A percentile compares a stretch with the other conserved stretches of the same genome.
Conservation (phyloP, 2,329 filamentous ascomycete genomes). For the Fusarium illudens region DNA sequence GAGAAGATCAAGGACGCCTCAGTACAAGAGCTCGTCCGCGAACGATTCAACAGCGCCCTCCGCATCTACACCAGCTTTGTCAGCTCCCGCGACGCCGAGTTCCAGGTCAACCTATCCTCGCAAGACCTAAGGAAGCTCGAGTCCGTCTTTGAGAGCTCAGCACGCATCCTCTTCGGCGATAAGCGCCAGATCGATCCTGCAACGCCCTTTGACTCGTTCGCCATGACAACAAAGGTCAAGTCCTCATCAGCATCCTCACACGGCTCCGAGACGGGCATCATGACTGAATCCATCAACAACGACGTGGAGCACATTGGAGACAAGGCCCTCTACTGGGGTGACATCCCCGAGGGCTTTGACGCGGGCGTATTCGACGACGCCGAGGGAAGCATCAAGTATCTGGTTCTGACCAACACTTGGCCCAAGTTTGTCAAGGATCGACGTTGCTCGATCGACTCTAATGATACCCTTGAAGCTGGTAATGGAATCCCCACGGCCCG, state of each 20-base stretch:
- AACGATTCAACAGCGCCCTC: constrained; percentile 65
- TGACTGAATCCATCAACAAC: constrained; percentile 16
- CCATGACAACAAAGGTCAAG: constrained; percentile 35
- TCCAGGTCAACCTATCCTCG: constrained; percentile 72
- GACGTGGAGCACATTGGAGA: constrained; percentile 35
- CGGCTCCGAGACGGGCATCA: constrained; percentile 39
- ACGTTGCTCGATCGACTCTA: constrained; percentile 46
- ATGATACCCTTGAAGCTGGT: constrained; percentile 35
- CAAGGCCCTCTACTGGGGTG: constrained; percentile 50
- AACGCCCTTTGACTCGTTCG: constrained; percentile 53
- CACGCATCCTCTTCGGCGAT: constrained; percentile 55
- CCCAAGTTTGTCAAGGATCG: constrained; percentile 63
- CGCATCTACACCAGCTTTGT: constrained; percentile 49
- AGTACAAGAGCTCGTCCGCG: constrained; percentile 51
- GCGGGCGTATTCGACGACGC: constrained; percentile 67
- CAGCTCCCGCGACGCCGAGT: constrained; percentile 59
- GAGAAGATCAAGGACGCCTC: constrained; percentile 33
- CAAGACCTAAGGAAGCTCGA: constrained; percentile 63
- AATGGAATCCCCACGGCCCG: constrained; percentile 16
- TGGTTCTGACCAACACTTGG: constrained; percentile 76
- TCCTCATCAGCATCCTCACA: constrained; percentile 29
- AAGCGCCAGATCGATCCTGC: constrained; percentile 51
- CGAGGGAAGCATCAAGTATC: constrained; percentile 69
- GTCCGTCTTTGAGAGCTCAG: constrained; percentile 63
- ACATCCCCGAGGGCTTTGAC: constrained; percentile 62